Evolutionary conservation across 129 eudicot species (phyloP).

Genomic region (Helianthus tuberosus): DNA sequence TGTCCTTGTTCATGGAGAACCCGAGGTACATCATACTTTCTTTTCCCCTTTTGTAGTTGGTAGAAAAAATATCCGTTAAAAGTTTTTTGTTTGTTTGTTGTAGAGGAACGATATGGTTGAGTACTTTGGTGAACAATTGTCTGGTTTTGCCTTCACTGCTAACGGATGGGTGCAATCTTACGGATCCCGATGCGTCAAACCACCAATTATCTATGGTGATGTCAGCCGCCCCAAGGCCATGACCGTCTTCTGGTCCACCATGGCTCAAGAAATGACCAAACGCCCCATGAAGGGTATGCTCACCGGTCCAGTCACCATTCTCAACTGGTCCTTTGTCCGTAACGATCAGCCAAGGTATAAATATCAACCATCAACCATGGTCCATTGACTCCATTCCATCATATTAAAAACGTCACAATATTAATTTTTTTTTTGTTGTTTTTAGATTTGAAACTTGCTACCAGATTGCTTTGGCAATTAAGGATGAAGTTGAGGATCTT

Average conservation of each 20-base stretch:
- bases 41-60: too few species aligned
- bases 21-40: conserved; percentile 57
- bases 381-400: not conserved
- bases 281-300: conserved; percentile 87
- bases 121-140: conserved; percentile 94
- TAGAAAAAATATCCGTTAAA: not conserved
- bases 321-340: conserved; percentile 73
- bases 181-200: conserved; percentile 81
- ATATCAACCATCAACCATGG: not conserved
- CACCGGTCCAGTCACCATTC: conserved; percentile 74
- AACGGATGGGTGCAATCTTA: conserved; percentile 80
- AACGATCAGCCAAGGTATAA: conserved; percentile 65
- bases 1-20: conserved; percentile 94
- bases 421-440: not conserved
- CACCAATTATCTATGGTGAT: conserved; percentile 74
- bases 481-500: conserved; percentile 75
- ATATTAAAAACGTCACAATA: not conserved
- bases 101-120: conserved; percentile 98
- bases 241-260: conserved; percentile 73
- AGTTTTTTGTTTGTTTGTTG: not conserved
- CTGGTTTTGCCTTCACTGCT: conserved; percentile 93
- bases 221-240: conserved; percentile 72
- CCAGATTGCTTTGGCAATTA: conserved; percentile 76
- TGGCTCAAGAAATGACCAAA: conserved; percentile 68
- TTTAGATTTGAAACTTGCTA: conserved; percentile 67